Base-by-base conservation (phyloP, 805 yeast species). In the Vanderwaltozyma yarrowii region DNA sequence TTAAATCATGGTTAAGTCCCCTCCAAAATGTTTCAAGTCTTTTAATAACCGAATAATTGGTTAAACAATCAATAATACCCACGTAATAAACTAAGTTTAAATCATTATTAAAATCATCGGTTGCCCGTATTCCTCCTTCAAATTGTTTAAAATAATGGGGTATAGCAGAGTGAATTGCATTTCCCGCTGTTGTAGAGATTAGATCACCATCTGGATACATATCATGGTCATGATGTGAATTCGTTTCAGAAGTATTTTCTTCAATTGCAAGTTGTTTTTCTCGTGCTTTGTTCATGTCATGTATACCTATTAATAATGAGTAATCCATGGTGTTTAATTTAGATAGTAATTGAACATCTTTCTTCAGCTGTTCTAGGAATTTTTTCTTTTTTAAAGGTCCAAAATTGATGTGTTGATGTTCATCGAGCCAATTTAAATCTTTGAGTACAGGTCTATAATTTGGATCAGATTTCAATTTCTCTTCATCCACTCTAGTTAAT, bases 31-130 rank as follows among this genome's bases (percentile, higher is more conserved):
- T 89, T 55, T 92, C 98, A 33, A 87, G 58, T 45, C 73, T 71
- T 57, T 92, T 92, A 46, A 76, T 64, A 17, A 79, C 60, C 0
- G 83, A 76, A 50, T 85, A 85, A 45, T 76, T 75, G 0, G 98
- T 92, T 47, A 92, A 66, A 61, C 95, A 89, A 56, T 92, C 98
- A 45, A 92, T 92, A 28, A 92, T 80, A 8, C 98, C 98, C 50
- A 92, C 64, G 52, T 88, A 92, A 61, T 92, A 92, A 7, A 89
- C 73, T 38, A 80, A 73, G 23, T 74, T 68, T 26, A 74, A 52
- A 18, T 85, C 83, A 33, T 74, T 69, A 52, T 58, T 47, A 32
- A 45, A 40, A 30, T 46, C 41, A 51, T 79, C 74, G 1, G 94
- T 77, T 3, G 89, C 79, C 35, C 80, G 66, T 30, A 82, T 75